These are phyloP conservation scores for Pythium graminicola DNA, from an alignment of 352 stramenopile species.

Conservation along the genomic window DNA sequence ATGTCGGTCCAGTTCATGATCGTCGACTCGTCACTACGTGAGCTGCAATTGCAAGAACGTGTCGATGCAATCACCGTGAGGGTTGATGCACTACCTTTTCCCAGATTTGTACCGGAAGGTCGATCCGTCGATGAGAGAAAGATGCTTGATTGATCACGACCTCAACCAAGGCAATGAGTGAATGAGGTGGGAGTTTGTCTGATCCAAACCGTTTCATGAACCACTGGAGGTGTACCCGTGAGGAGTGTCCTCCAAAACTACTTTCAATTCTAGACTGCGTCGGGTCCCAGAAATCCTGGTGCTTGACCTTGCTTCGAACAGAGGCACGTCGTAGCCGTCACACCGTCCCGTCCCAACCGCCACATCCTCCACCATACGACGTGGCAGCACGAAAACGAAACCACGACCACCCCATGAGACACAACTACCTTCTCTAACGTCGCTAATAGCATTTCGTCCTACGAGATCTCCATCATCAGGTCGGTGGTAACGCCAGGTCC, in stretches of 20 bases:
- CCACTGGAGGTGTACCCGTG: not conserved
- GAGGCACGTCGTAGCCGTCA: not conserved
- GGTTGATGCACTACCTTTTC: constrained; percentile 16
- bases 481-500: constrained; percentile 11
- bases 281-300: constrained; percentile 22
- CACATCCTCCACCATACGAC: constrained; percentile 8
- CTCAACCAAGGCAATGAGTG: not conserved
- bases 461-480: constrained; percentile 2
- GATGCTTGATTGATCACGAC: constrained; percentile 9
- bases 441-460: constrained; percentile 15
- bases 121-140: not conserved
- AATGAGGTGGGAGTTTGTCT: not conserved
- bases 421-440: not conserved
- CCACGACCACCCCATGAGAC: constrained; percentile 2
- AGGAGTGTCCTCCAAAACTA: constrained; percentile 15
- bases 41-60: constrained; percentile 1
- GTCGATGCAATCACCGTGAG: constrained; percentile 3
- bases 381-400: not conserved
- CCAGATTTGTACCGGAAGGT: constrained; percentile 15
- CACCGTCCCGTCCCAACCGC: constrained; percentile 13
- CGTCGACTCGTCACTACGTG: not conserved
- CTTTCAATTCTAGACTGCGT: constrained; percentile 27
- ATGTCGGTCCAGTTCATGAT: constrained; percentile 30
- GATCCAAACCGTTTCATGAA: too few relatives aligned
- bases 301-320: not conserved